Conservation (phyloP, 495 filamentous ascomycete species). For the Monascus purpureus region DNA sequence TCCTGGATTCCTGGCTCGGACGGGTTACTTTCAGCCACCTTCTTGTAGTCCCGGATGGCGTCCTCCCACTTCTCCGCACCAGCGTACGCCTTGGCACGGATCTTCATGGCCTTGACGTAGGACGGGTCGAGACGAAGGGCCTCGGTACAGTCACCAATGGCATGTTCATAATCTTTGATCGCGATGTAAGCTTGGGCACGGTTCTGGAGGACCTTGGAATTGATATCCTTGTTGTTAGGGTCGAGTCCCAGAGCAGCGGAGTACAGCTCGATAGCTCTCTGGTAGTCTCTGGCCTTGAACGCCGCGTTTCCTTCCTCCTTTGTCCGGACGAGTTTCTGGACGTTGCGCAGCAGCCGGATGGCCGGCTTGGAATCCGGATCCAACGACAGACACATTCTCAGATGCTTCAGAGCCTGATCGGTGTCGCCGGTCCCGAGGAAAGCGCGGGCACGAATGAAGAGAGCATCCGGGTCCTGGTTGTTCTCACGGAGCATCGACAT, state of each 20-base stretch:
- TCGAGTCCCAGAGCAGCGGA: slow-evolving; percentile 75
- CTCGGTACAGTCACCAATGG: slow-evolving; percentile 72
- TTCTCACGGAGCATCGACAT: slow-evolving; percentile 76
- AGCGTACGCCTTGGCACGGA: slow-evolving; percentile 77
- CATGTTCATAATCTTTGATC: slow-evolving; percentile 70
- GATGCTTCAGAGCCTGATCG: slow-evolving; percentile 84
- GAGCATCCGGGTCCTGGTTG: slow-evolving; percentile 80
- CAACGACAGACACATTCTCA: slow-evolving; percentile 75
- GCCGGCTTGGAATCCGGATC: slow-evolving; percentile 86
- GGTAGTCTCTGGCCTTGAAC: slow-evolving; percentile 74
- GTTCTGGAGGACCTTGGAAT: slow-evolving; percentile 89
- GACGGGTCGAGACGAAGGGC: slow-evolving; percentile 73
- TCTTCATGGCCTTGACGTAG: slow-evolving; percentile 85
- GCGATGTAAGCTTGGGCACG: slow-evolving; percentile 57
- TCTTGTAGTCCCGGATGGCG: slow-evolving; percentile 75
- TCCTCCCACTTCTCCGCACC: slow-evolving; percentile 82
- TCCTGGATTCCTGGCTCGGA: slow-evolving; percentile 61
- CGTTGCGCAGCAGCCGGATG: slow-evolving; percentile 67
- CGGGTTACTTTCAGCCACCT: slow-evolving; percentile 68
- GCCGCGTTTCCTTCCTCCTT: slow-evolving; percentile 86
- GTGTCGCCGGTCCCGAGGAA: slow-evolving; percentile 88
- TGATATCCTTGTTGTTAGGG: slow-evolving; percentile 79
- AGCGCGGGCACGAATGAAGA: slow-evolving; percentile 77
- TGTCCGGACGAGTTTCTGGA: slow-evolving; percentile 81
- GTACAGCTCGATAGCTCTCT: slow-evolving; percentile 71